phyloP scores from a whole-genome alignment of 306 rosid genomes.

The Vachellia collinsii region DNA sequence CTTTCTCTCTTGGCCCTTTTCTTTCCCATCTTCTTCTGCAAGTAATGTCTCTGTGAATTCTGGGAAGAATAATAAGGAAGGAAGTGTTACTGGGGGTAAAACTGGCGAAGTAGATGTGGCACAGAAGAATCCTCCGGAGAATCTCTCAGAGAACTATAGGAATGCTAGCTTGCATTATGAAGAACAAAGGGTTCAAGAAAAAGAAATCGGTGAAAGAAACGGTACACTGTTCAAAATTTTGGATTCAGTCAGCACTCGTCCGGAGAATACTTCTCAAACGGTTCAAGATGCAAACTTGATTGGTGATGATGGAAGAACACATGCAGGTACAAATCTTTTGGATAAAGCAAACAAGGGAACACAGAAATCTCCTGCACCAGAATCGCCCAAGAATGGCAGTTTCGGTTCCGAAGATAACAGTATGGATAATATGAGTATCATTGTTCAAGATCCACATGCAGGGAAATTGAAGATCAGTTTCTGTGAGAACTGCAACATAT shows the following conservation, averaged over 20 bases:
- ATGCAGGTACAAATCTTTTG: constrained; percentile 36
- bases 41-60: constrained; percentile 4
- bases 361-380: constrained; percentile 6
- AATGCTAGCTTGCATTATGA: constrained; percentile 44
- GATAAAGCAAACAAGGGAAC: constrained; percentile 11
- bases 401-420: not conserved
- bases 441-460: constrained; percentile 19
- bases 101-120: not conserved
- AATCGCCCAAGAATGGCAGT: constrained; percentile 32
- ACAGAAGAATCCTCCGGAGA: constrained; percentile 30
- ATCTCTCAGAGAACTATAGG: constrained; percentile 26
- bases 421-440: constrained; percentile 19
- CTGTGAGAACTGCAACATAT: constrained; percentile 61
- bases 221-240: not conserved
- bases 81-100: constrained; percentile 14
- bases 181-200: constrained; percentile 30
- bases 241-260: constrained; percentile 5
- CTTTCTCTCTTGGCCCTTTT: constrained; percentile 45
- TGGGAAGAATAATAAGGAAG: constrained; percentile 9
- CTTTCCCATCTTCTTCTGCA: constrained; percentile 36
- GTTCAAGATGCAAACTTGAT: constrained; percentile 37
- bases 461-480: constrained; percentile 37
- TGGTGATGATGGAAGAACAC: constrained; percentile 30
- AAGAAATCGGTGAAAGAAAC: constrained; percentile 19
- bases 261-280: constrained; percentile 25